Evolutionary conservation across 371 early-diverging fungal species (phyloP), one percentile per base, ranked within the genome.

Genomic region (Rhizomucor miehei): DNA sequence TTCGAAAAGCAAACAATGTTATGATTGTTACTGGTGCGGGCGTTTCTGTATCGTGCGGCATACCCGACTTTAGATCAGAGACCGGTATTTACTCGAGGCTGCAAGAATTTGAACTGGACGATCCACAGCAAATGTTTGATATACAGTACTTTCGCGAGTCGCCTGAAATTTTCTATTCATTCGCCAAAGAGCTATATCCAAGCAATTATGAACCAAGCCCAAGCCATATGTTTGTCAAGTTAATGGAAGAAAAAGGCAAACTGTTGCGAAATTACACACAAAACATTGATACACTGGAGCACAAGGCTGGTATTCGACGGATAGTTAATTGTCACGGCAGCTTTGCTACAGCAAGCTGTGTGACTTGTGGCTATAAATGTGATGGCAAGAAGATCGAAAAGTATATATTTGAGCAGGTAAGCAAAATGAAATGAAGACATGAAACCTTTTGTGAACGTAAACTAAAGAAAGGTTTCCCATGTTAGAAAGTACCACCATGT

Each of bases 261-360:
- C 76, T 95, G 40, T 64, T 97, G 24, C 79, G 97, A 47, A 94
- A 97, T 57, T 99, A 99, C 65, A 97, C 99, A 3, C 99, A 99
- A 60, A 99, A 99, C 62, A 98, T 99, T 44, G 99, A 99, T 69
- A 94, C 95, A 0, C 68, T 99, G 37, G 99, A 99, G 70, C 88
- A 90, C 45, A 84, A 84, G 36, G 91, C 94, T 5, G 94, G 97
- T 11, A 92, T 99, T 40, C 68, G 81, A 24, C 69, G 71, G 1
- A 86, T 97, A 3, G 78, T 97, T 9, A 90, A 94, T 49, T 94
- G 95, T 57, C 98, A 97, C 65, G 97, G 93, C 57, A 78, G 93
- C 17, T 96, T 96, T 80, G 92, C 92, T 6, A 87, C 94, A 1
- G 95, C 95, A 0, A 84, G 84, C n/a, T 96, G 97, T 62, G 82